phyloP scores from a whole-genome alignment of 2,329 filamentous ascomycete genomes.

The Verticillium klebahnii region DNA sequence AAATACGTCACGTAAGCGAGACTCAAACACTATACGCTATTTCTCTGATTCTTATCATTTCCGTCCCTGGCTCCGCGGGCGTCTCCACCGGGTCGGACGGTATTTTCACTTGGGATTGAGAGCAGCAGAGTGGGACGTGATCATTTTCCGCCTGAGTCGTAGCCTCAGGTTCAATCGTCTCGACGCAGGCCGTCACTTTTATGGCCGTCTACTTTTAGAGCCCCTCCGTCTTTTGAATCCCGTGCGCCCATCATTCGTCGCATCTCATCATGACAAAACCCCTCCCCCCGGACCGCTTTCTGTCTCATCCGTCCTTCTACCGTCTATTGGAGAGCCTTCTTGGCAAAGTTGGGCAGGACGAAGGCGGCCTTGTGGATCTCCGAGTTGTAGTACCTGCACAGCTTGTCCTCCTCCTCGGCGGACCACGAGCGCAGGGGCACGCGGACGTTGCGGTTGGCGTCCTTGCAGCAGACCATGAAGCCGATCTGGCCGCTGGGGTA shows the following conservation, averaged over 20 bases:
- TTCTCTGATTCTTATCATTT: neutral
- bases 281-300: neutral
- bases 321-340: conserved; percentile 61
- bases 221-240: neutral
- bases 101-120: neutral
- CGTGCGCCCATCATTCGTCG: neutral
- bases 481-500: conserved; percentile 99
- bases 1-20: neutral
- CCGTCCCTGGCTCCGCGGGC: neutral
- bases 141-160: neutral
- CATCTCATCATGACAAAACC: neutral
- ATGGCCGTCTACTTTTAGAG: neutral
- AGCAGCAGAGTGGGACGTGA: too few relatives aligned
- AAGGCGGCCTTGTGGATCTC: conserved; percentile 96
- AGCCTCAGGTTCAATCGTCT: neutral
- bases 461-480: conserved; percentile 99
- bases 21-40: neutral
- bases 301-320: neutral
- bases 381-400: conserved; percentile 96
- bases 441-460: conserved; percentile 75
- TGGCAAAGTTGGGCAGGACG: conserved; percentile 87
- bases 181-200: neutral
- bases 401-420: conserved; percentile 82
- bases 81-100: neutral
- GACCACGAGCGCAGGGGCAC: conserved; percentile 79